Percentiles rank a stretch among this genome's conserved stretches.
These are phyloP conservation scores for Silene vulgaris DNA, from an alignment of 179 eudicot genomes.

Conservation along the genomic window DNA sequence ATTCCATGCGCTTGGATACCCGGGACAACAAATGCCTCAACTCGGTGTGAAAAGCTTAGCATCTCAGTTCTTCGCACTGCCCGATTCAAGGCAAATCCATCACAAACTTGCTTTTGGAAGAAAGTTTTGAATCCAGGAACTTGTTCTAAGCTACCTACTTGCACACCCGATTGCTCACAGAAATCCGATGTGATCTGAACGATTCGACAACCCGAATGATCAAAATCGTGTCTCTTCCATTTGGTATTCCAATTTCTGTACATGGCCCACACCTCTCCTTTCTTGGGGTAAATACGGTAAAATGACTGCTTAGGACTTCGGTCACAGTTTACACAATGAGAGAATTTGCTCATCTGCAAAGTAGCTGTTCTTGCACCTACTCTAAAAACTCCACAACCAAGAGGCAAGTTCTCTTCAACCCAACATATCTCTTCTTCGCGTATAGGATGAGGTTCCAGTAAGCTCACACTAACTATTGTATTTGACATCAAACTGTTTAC, in stretches of 20 bases:
- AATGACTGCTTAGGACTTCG: conserved; percentile 21
- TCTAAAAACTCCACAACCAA: conserved; percentile 35
- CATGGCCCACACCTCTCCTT: conserved; percentile 44
- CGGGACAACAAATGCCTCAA: conserved; percentile 52
- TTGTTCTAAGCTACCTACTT: conserved; percentile 28
- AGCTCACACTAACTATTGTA: conserved; percentile 23
- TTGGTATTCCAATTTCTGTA: conserved; percentile 31
- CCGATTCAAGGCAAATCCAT: conserved; percentile 47
- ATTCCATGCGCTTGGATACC: conserved; percentile 48
- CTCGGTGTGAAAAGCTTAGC: conserved; percentile 52
- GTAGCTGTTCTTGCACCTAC: conserved; percentile 14
- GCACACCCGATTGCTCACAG: conserved; percentile 22
- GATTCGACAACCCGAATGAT: conserved; percentile 23
- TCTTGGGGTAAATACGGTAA: conserved; percentile 36
- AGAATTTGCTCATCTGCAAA: conserved; percentile 26
- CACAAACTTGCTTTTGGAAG: conserved; percentile 29
- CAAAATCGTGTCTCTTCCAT: conserved; percentile 28
- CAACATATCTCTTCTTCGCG: conserved; percentile 31
- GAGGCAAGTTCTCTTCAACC: conserved; percentile 36
- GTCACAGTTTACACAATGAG: conserved; percentile 37
- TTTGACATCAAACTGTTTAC: conserved; percentile 21
- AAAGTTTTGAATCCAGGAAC: conserved; percentile 38
- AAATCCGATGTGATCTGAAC: conserved; percentile 39
- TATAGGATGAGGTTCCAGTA: conserved; percentile 34
- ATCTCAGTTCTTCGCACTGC: conserved; percentile 39